These are phyloP conservation scores for Psidium friedrichsthalianum DNA, from an alignment of 345 rosid genomes.

Conservation along the genomic window DNA sequence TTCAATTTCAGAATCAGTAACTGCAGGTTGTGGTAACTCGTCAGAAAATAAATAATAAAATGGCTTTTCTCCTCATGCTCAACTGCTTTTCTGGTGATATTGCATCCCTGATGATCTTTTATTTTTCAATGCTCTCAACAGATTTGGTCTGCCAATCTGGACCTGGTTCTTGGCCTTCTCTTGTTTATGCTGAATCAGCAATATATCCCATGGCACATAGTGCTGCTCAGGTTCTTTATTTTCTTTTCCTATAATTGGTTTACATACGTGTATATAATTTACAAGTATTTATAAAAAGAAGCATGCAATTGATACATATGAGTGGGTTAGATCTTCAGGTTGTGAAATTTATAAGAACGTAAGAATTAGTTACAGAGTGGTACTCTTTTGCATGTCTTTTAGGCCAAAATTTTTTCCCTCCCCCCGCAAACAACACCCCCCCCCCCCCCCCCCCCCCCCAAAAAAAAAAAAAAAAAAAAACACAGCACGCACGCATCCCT, in stretches of 20 bases:
- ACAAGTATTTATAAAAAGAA: neutral
- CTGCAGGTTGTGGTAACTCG: neutral
- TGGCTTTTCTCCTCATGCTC: neutral
- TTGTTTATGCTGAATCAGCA: slow-evolving; percentile 78
- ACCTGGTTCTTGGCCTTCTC: slow-evolving; percentile 89
- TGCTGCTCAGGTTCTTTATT: slow-evolving; percentile 78
- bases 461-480: too few relatives aligned
- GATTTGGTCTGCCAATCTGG: slow-evolving; percentile 99
- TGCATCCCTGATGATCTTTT: neutral
- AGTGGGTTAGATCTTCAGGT: neutral
- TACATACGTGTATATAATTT: neutral
- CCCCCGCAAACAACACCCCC: neutral
- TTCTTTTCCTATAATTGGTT: neutral
- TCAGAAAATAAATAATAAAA: neutral
- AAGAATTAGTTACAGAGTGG: neutral
- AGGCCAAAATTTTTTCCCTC: neutral
- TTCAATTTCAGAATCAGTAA: neutral
- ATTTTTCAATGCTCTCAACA: slow-evolving; percentile 11
- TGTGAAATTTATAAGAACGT: neutral
- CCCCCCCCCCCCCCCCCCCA: neutral
- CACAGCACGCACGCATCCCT: neutral
- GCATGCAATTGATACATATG: neutral
- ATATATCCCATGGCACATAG: slow-evolving; percentile 90
- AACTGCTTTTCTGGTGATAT: neutral
- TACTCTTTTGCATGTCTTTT: neutral